These are phyloP conservation scores for Macrolepiota dolichaula DNA, from an alignment of 768 basidiomycete species.

Conservation along the genomic window DNA sequence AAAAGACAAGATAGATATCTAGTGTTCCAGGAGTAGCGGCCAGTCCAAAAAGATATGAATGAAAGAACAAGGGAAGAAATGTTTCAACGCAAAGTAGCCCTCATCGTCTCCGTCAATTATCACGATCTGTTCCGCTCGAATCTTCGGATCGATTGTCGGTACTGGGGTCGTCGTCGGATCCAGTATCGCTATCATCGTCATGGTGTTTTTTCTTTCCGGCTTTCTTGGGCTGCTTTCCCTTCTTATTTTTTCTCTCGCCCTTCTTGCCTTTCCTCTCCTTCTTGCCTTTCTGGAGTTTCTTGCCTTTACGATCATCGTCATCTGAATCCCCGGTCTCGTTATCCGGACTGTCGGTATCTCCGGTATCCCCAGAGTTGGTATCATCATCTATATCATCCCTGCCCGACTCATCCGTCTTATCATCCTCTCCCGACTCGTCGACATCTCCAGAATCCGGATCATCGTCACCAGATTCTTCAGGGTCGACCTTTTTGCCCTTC, in stretches of 20 bases:
- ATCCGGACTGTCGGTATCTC: neutral
- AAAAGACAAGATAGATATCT: no score
- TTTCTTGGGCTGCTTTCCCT: neutral
- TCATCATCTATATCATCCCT: neutral
- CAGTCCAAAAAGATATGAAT: no score
- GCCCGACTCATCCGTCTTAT: neutral
- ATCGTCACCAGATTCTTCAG: constrained; percentile 3
- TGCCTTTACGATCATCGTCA: neutral
- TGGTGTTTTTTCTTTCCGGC: no score
- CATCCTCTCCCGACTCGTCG: constrained; percentile 2
- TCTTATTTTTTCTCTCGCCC: neutral
- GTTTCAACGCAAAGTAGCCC: no score
- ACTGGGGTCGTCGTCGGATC: neutral
- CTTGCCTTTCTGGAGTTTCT: neutral
- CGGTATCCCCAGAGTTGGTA: neutral
- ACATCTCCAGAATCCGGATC: constrained; percentile 6
- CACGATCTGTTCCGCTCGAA: neutral
- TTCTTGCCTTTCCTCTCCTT: neutral
- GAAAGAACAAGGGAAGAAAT: no score
- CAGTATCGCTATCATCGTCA: neutral
- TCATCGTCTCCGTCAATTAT: neutral
- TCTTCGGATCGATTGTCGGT: constrained; percentile 1
- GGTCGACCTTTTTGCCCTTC: neutral
- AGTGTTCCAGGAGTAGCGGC: no score
- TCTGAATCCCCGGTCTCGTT: neutral